Conservation (phyloP, 225 moss, liverwort and hornwort species). For the Rhytidiadelphus loreus region DNA sequence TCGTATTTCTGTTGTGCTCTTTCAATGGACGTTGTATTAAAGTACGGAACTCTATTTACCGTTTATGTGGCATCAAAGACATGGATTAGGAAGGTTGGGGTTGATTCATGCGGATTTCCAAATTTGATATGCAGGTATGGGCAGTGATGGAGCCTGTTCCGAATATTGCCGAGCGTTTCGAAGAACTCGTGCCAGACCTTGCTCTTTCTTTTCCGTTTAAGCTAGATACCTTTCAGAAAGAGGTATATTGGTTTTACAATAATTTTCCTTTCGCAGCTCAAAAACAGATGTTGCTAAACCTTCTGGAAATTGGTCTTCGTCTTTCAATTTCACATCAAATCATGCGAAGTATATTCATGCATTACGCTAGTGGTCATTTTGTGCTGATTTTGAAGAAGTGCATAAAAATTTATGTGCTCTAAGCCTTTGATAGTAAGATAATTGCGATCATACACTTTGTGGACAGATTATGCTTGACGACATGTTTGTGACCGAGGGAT, state of each 20-base stretch:
- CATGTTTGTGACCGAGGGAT: neutral
- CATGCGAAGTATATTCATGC: neutral
- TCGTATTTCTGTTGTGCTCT: neutral
- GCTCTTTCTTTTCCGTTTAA: constrained; percentile 88
- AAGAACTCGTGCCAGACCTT: constrained; percentile 87
- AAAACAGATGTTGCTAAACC: neutral
- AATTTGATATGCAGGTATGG: constrained; percentile 55
- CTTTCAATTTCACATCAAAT: neutral
- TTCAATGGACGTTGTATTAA: neutral
- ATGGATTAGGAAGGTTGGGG: neutral
- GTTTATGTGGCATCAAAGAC: neutral
- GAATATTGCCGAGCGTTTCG: constrained; percentile 60
- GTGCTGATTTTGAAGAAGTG: neutral
- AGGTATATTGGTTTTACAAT: constrained; percentile 25
- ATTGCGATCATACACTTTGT: neutral
- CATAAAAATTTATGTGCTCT: neutral
- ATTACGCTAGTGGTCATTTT: neutral
- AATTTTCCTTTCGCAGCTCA: neutral
- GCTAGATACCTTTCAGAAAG: constrained; percentile 92
- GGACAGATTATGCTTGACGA: neutral
- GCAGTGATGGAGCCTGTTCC: constrained; percentile 89
- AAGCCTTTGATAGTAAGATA: neutral
- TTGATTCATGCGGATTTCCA: neutral
- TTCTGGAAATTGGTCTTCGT: neutral
- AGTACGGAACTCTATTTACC: neutral